Conservation (phyloP, 345 rosid species). For the Kandelia obovata region DNA sequence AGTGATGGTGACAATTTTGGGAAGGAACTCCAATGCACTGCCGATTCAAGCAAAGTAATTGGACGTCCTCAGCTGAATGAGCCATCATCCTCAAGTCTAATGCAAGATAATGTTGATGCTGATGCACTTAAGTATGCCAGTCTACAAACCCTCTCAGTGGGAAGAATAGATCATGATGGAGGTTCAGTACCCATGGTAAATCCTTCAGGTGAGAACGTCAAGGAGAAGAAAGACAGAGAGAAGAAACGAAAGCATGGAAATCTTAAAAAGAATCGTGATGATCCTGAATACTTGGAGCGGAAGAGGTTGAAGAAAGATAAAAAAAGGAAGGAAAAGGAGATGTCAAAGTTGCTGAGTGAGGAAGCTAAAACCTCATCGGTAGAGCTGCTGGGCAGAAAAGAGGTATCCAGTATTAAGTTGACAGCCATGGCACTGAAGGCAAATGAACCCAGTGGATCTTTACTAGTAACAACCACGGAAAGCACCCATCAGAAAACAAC, state of each 20-base stretch:
- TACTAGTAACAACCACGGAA: conserved; percentile 3
- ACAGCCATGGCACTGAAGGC: conserved; percentile 30
- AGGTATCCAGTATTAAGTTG: conserved; percentile 23
- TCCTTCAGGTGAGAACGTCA: conserved; percentile 37
- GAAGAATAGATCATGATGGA: conserved; percentile 28
- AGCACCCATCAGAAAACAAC: too few species aligned
- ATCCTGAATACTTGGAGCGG: conserved; percentile 66
- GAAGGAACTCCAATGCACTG: conserved; percentile 95
- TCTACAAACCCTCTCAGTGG: conserved; percentile 57
- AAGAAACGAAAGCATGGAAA: conserved; percentile 66
- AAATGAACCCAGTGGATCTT: conserved; percentile 41
- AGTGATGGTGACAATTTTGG: conserved; percentile 63
- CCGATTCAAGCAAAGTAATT: conserved; percentile 71
- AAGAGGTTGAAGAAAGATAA: conserved; percentile 87
- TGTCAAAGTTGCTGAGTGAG: conserved; percentile 50
- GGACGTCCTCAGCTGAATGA: conserved; percentile 36
- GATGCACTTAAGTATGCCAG: conserved; percentile 59
- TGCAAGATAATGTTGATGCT: conserved; percentile 44
- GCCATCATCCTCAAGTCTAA: conserved; percentile 36
- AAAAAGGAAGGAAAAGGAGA: conserved; percentile 72
- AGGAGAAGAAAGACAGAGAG: conserved; percentile 50
- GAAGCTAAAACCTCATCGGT: conserved; percentile 31
- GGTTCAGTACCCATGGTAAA: conserved; percentile 27
- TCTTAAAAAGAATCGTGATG: conserved; percentile 29
- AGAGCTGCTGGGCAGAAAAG: conserved; percentile 22